Evolutionary conservation across 2,329 filamentous ascomycete species (phyloP).

Genomic region (Verticillium alfalfae): DNA sequence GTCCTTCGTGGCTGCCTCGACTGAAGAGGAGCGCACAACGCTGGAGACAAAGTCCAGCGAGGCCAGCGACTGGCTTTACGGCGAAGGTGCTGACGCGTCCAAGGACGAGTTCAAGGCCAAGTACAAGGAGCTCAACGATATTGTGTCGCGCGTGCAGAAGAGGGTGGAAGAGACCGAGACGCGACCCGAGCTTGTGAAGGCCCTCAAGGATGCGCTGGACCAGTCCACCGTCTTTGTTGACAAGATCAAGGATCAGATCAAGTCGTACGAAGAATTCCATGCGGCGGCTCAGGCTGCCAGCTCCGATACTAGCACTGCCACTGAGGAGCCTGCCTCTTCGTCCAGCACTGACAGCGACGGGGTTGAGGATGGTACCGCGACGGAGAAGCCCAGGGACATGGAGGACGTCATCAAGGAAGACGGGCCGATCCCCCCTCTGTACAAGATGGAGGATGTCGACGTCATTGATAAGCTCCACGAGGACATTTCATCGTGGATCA

Average conservation of each 20-base stretch:
- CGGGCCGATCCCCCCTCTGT: constrained; percentile 59
- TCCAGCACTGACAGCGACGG: constrained; percentile 45
- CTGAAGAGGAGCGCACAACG: constrained; percentile 57
- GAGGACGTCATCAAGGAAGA: constrained; percentile 38
- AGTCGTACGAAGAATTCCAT: constrained; percentile 59
- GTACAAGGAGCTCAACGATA: constrained; percentile 69
- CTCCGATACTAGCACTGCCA: constrained; percentile 30
- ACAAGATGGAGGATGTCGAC: constrained; percentile 67
- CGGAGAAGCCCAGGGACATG: constrained; percentile 33
- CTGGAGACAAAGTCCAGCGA: constrained; percentile 64
- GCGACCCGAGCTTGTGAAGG: constrained; percentile 64
- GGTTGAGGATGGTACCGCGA: constrained; percentile 65
- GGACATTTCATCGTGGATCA: constrained; percentile 67
- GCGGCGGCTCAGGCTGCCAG: constrained; percentile 41
- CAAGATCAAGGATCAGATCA: constrained; percentile 65
- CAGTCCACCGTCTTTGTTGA: constrained; percentile 66
- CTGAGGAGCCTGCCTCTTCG: constrained; percentile 30
- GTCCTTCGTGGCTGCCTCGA: constrained; percentile 67
- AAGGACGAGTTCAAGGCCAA: constrained; percentile 70
- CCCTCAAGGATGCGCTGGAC: constrained; percentile 65
- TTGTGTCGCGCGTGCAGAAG: constrained; percentile 72
- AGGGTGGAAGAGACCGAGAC: constrained; percentile 66
- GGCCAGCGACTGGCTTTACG: constrained; percentile 86
- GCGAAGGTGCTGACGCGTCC: constrained; percentile 70
- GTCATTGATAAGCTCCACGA: constrained; percentile 58